Conservation (phyloP, 768 basidiomycete genomes). For the Mycena pura region DNA sequence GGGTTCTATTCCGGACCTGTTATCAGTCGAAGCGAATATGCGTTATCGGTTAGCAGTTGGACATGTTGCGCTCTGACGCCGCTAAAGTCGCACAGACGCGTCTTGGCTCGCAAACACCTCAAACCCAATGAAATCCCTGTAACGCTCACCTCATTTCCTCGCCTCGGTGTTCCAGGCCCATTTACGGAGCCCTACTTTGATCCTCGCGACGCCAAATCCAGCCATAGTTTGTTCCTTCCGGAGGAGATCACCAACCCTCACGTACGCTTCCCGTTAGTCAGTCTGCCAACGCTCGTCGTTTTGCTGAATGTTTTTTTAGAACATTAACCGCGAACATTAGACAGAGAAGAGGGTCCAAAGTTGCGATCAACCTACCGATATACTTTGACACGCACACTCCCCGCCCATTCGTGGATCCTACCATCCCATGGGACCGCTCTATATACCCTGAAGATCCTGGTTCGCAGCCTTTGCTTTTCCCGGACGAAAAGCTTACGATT, state of each 20-base stretch:
- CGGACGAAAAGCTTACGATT: constrained; percentile 12
- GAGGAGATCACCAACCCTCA: constrained; percentile 98
- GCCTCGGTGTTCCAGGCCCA: constrained; percentile 84
- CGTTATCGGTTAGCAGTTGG: constrained; percentile 71
- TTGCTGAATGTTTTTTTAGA: constrained; percentile 47
- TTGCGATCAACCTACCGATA: constrained; percentile 93
- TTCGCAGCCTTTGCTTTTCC: constrained; percentile 39
- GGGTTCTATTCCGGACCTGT: constrained; percentile 82
- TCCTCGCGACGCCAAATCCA: constrained; percentile 79
- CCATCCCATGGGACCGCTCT: constrained; percentile 88
- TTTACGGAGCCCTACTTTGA: constrained; percentile 92
- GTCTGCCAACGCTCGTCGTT: constrained; percentile 16
- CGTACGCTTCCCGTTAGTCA: constrained; percentile 93
- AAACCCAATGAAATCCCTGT: constrained; percentile 87
- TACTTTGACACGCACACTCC: constrained; percentile 90
- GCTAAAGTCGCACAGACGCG: constrained; percentile 59
- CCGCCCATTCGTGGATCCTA: constrained; percentile 88
- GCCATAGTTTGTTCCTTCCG: constrained; percentile 92
- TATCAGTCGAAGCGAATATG: constrained; percentile 95
- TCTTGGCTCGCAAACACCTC: constrained; percentile 82
- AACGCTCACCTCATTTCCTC: constrained; percentile 95
- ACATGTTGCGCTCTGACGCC: constrained; percentile 1
- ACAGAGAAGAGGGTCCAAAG: constrained; percentile 87
- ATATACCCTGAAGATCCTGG: constrained; percentile 86
- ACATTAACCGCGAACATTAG: constrained; percentile 98